Evolutionary conservation across 1,139 yeast genomes (phyloP).

Genomic region (Kodamaea sp.): DNA sequence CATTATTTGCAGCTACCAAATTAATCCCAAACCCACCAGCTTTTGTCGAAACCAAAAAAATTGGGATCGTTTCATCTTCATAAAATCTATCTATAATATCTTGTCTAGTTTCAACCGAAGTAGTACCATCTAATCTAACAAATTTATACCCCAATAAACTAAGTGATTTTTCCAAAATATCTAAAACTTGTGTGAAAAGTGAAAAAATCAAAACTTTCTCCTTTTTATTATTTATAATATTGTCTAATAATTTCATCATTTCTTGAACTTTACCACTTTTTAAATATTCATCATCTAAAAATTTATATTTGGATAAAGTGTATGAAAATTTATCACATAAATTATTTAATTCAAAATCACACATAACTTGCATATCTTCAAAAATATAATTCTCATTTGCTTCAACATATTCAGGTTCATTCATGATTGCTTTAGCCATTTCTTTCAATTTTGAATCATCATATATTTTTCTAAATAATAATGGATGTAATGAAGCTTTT

Average conservation of each 20-base stretch:
- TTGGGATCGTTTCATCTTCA: conserved; percentile 77
- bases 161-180: conserved; percentile 76
- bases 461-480: conserved; percentile 61
- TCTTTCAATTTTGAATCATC: conserved; percentile 48
- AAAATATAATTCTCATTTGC: conserved; percentile 73
- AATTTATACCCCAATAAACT: conserved; percentile 66
- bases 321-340: conserved; percentile 71
- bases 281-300: conserved; percentile 58
- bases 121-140: conserved; percentile 86
- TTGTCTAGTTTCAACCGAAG: conserved; percentile 90
- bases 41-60: conserved; percentile 84
- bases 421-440: conserved; percentile 79
- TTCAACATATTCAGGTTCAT: conserved; percentile 69
- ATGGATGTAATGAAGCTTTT: conserved; percentile 74
- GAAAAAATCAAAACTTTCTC: conserved; percentile 86
- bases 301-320: conserved; percentile 51
- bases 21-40: conserved; percentile 99
- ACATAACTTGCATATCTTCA: conserved; percentile 97
- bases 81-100: conserved; percentile 86
- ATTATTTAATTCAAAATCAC: conserved; percentile 79
- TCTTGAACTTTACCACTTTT: conserved; percentile 73
- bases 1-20: conserved; percentile 91
- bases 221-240: conserved; percentile 45
- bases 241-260: conserved; percentile 56
- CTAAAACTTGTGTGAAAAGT: conserved; percentile 87